Evolutionary conservation across 805 yeast species (phyloP).

Genomic region (Cyberlindnera samutprakarnensis): DNA sequence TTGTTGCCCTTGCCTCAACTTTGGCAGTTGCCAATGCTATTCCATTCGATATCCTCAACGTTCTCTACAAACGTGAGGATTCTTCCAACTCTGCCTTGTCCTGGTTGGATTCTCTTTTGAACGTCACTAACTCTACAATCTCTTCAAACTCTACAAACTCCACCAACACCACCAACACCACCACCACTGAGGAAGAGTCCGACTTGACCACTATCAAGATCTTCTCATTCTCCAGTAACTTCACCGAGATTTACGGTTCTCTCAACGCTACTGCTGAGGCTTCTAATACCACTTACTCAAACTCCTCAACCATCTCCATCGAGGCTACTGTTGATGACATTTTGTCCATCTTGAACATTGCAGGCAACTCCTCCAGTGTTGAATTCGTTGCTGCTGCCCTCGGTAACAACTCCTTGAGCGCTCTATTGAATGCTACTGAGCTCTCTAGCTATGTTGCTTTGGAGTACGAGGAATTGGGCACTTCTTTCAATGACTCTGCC

Average conservation of each 20-base stretch:
- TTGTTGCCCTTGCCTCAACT: no score
- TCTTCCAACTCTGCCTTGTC: conserved; percentile 5
- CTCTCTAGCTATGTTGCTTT: conserved; percentile 9
- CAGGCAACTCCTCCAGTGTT: neutral
- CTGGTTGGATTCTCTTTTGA: no score
- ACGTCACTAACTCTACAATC: no score
- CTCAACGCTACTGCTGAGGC: no score
- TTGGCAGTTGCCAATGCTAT: conserved; percentile 1
- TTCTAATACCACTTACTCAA: conserved; percentile 1
- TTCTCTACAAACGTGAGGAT: conserved; percentile 1
- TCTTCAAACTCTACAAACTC: no score
- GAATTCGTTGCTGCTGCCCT: neutral
- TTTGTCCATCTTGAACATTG: neutral
- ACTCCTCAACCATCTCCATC: neutral
- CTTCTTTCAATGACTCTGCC: conserved; percentile 5
- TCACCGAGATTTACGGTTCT: conserved; percentile 9
- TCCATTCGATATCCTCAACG: conserved; percentile 1
- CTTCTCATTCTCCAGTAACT: conserved; percentile 10
- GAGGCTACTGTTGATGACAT: neutral
- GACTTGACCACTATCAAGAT: conserved; percentile 5
- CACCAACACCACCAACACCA: conserved; percentile 4
- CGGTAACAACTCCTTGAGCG: conserved; percentile 2
- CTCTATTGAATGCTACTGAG: conserved; percentile 4
- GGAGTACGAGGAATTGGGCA: conserved; percentile 36
- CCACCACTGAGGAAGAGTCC: neutral